phyloP scores from a whole-genome alignment of 179 eudicot genomes.

The Beta lomatogona region DNA sequence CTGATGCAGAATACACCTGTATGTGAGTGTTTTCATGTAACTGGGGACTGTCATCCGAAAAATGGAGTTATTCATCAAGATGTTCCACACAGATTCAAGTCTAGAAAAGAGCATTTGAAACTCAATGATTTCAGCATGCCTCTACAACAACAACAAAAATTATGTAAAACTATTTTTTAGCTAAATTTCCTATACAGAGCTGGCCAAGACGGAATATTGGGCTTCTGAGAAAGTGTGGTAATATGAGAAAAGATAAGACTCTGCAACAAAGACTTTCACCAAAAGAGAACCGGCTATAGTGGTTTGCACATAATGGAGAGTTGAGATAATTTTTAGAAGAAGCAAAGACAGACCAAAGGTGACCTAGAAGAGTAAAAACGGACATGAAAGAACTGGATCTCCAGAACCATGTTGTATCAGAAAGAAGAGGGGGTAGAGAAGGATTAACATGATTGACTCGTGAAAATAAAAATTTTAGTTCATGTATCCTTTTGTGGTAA shows the following conservation, averaged over 20 bases:
- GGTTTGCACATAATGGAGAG: neutral
- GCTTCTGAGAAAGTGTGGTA: neutral
- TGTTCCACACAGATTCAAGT: neutral
- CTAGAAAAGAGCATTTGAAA: neutral
- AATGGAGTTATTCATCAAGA: neutral
- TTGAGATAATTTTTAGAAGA: neutral
- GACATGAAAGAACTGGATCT: neutral
- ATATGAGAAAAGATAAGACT: neutral
- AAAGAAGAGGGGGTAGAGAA: neutral
- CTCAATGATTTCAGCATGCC: neutral
- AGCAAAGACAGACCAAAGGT: neutral
- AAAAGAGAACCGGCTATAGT: neutral
- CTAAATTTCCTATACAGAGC: neutral
- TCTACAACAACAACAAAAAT: neutral
- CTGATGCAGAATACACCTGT: neutral
- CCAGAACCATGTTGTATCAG: neutral
- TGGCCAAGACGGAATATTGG: neutral
- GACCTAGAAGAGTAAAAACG: neutral
- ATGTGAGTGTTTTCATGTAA: neutral
- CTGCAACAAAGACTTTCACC: neutral
- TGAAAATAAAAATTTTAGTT: no score
- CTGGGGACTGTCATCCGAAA: neutral
- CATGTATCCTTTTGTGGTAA: no score
- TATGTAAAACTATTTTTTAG: neutral
- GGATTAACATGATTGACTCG: neutral